Conservation (phyloP, 2,329 filamentous ascomycete species). For the Pseudogymnoascus sp. region DNA sequence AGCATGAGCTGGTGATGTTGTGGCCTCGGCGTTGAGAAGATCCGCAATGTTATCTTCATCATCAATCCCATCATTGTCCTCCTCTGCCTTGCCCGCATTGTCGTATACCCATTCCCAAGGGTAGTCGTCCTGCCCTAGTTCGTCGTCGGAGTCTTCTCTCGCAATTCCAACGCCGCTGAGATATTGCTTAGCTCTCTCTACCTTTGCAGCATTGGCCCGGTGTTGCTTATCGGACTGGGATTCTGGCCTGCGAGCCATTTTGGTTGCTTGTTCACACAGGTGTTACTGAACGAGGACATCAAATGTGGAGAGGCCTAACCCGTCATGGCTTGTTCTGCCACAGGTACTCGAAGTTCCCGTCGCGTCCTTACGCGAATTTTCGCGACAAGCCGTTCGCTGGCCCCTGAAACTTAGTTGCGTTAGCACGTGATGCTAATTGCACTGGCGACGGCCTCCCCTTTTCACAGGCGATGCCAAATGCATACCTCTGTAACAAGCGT, state of each 20-base stretch:
- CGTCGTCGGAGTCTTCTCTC: constrained; percentile 80
- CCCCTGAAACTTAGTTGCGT: background rate
- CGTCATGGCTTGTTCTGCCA: background rate
- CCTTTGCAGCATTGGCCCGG: constrained; percentile 21
- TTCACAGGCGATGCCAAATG: background rate
- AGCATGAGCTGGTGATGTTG: constrained; percentile 13
- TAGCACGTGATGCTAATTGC: background rate
- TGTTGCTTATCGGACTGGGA: constrained; percentile 14
- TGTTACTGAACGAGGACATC: background rate
- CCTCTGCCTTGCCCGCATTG: constrained; percentile 15
- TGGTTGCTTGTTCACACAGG: background rate
- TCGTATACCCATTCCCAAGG: constrained; percentile 78
- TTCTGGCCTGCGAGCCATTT: constrained; percentile 25
- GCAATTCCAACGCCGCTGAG: constrained; percentile 15
- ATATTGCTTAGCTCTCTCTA: constrained; percentile 37
- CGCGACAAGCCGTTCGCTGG: background rate
- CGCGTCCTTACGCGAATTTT: constrained; percentile 2
- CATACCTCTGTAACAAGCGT: background rate
- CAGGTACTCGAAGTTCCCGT: background rate
- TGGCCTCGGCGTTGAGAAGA: constrained; percentile 14
- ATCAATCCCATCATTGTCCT: background rate
- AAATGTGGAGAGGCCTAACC: background rate
- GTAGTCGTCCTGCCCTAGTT: constrained; percentile 64
- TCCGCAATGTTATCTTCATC: constrained; percentile 16
- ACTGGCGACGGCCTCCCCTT: background rate